Percentiles rank a stretch among this genome's conserved stretches.
Evolutionary conservation across 2,329 filamentous ascomycete species (phyloP).

Genomic region (Clonostachys rosea): DNA sequence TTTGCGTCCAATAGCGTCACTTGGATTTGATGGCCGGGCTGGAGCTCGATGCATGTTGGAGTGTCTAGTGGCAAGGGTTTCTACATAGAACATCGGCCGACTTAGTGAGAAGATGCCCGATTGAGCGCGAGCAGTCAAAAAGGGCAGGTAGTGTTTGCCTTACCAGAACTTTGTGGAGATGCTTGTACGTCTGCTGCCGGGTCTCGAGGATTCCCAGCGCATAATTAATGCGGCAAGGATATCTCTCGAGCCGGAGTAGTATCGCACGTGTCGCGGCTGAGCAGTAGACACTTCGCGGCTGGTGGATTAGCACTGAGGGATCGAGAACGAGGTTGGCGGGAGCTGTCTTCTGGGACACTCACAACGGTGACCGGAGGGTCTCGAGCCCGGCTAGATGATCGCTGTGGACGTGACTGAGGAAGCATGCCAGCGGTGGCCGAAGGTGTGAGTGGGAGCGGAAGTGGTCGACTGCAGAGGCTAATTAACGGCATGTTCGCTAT

Average conservation of each 20-base stretch:
- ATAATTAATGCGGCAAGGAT: constrained; percentile 77
- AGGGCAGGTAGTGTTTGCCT: constrained; percentile 3
- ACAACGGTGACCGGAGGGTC: constrained; percentile 70
- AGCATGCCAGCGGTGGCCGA: constrained; percentile 71
- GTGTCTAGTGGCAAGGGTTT: constrained; percentile 81
- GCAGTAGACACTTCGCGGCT: constrained; percentile 66
- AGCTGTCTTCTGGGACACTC: neutral
- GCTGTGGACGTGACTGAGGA: constrained; percentile 88
- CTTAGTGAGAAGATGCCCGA: neutral
- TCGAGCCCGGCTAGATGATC: constrained; percentile 85
- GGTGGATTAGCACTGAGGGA: neutral
- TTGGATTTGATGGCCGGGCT: constrained; percentile 61
- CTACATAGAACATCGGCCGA: constrained; percentile 23
- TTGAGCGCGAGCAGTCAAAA: neutral
- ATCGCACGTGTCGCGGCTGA: constrained; percentile 80
- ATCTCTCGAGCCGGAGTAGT: constrained; percentile 73
- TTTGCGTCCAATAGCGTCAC: constrained; percentile 90
- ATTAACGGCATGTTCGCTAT: neutral
- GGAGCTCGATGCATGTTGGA: constrained; percentile 70
- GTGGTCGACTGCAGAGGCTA: constrained; percentile 61
- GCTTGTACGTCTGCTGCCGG: constrained; percentile 69
- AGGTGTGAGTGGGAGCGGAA: constrained; percentile 57
- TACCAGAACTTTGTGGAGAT: constrained; percentile 66
- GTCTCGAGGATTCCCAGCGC: constrained; percentile 73
- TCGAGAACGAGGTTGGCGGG: neutral